These are phyloP conservation scores for Solanum clarkiae DNA, from an alignment of 257 asterid species.

Conservation along the genomic window DNA sequence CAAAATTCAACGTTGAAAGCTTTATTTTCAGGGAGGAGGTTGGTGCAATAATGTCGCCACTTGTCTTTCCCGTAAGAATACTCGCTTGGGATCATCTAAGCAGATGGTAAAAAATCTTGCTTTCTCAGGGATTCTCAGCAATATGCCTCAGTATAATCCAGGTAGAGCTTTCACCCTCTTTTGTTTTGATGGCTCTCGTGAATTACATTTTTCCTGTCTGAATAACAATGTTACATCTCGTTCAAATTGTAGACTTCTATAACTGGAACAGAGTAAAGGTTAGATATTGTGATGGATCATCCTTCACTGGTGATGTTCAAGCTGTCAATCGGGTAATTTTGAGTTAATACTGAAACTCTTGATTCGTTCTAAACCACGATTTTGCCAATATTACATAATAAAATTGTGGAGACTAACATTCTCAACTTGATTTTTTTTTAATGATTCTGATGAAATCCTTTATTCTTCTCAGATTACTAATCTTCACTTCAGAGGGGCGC, in stretches of 20 bases:
- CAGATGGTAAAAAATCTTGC: conserved; percentile 39
- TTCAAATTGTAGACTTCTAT: conserved; percentile 48
- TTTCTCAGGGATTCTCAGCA: conserved; percentile 73
- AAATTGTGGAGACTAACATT: neutral
- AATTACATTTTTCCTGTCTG: neutral
- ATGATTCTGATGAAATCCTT: neutral
- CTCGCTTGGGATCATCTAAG: conserved; percentile 64
- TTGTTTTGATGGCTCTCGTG: neutral
- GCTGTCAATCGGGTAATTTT: conserved; percentile 55
- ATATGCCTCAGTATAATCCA: conserved; percentile 50
- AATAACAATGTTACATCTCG: neutral
- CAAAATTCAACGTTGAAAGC: neutral
- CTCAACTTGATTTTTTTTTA: neutral
- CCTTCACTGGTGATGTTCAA: conserved; percentile 79
- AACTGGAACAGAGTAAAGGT: conserved; percentile 77
- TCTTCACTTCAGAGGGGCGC: conserved; percentile 36
- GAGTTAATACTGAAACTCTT: neutral
- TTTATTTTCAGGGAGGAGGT: conserved; percentile 68
- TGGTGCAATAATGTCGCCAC: conserved; percentile 70
- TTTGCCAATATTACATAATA: neutral
- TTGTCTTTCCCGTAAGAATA: conserved; percentile 36
- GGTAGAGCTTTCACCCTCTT: conserved; percentile 24
- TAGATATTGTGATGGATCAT: conserved; percentile 84
- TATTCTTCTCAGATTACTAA: conserved; percentile 14
- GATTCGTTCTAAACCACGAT: neutral